Evolutionary conservation across 78 protist genomes (phyloP).

Genomic region (Bodo saltans): DNA sequence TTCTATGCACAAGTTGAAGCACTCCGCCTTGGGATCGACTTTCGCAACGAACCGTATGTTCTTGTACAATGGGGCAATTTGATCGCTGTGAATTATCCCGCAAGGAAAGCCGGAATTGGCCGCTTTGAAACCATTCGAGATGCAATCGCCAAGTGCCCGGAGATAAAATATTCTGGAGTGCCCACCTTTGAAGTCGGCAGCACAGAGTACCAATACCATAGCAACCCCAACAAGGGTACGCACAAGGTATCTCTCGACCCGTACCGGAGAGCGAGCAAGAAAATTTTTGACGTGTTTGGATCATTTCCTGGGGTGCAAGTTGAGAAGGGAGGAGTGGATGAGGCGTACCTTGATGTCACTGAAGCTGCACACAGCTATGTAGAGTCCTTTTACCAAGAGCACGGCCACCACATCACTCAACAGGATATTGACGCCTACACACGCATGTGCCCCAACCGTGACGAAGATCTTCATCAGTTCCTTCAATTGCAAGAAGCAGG

Average conservation of each 20-base stretch:
- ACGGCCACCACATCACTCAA: not conserved
- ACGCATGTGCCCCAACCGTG: no score
- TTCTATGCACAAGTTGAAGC: slow-evolving; percentile 23
- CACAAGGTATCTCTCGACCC: slow-evolving; percentile 30
- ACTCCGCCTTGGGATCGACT: not conserved
- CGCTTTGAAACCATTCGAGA: not conserved
- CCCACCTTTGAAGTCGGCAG: not conserved
- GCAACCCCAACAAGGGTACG: not conserved
- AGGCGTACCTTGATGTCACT: slow-evolving; percentile 18
- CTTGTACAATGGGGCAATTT: slow-evolving; percentile 7
- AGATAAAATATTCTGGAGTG: not conserved
- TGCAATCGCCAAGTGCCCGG: not conserved
- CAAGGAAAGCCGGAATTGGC: not conserved
- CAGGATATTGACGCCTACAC: not conserved
- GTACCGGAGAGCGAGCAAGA: not conserved
- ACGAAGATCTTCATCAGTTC: no score
- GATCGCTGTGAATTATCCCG: slow-evolving; percentile 35
- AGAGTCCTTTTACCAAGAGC: no score
- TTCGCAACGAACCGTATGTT: not conserved
- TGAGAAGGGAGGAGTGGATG: slow-evolving; percentile 23
- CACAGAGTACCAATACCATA: not conserved
- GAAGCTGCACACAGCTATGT: not conserved
- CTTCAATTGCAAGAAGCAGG: no score
- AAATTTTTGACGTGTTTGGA: not conserved
- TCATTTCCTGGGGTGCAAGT: not conserved